phyloP scores from a whole-genome alignment of 345 rosid species.

The Carallia brachiata region DNA sequence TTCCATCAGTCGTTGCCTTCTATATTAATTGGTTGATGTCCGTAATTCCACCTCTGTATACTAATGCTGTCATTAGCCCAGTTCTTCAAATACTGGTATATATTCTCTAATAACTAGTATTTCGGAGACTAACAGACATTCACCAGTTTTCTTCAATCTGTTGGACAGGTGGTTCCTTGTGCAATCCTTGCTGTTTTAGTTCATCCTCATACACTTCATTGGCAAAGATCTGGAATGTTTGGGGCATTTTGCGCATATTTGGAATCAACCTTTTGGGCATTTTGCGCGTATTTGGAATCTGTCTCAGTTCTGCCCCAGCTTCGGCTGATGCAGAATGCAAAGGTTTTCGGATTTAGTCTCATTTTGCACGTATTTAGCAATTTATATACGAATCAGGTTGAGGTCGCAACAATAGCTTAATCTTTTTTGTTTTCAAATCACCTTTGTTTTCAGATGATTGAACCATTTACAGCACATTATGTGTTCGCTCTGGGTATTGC shows the following conservation, averaged over 20 bases:
- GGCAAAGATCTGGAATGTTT: conserved; percentile 25
- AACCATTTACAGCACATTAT: conserved; percentile 80
- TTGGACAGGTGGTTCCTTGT: conserved; percentile 56
- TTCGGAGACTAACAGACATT: no score
- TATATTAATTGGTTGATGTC: no score
- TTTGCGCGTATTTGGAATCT: conserved; percentile 59
- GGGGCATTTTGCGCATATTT: conserved; percentile 67
- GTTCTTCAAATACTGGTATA: no score
- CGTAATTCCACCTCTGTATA: no score
- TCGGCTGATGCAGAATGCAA: conserved; percentile 80
- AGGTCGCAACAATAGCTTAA: not conserved
- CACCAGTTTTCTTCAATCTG: not conserved
- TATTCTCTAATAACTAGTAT: no score
- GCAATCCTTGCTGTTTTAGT: conserved; percentile 49
- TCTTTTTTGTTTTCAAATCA: not conserved
- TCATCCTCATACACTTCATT: conserved; percentile 32
- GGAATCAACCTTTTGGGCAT: conserved; percentile 63
- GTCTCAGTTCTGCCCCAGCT: conserved; percentile 88
- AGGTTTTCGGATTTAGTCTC: conserved; percentile 34
- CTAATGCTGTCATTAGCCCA: no score
- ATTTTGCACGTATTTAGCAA: not conserved
- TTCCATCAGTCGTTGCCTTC: no score
- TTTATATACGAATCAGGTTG: not conserved
- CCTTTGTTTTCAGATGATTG: conserved; percentile 57
- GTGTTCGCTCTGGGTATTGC: conserved; percentile 81